Percentiles rank a stretch among this genome's conserved stretches.
phyloP scores from a whole-genome alignment of 2,329 filamentous ascomycete genomes.

The Calonectria leucothoes region DNA sequence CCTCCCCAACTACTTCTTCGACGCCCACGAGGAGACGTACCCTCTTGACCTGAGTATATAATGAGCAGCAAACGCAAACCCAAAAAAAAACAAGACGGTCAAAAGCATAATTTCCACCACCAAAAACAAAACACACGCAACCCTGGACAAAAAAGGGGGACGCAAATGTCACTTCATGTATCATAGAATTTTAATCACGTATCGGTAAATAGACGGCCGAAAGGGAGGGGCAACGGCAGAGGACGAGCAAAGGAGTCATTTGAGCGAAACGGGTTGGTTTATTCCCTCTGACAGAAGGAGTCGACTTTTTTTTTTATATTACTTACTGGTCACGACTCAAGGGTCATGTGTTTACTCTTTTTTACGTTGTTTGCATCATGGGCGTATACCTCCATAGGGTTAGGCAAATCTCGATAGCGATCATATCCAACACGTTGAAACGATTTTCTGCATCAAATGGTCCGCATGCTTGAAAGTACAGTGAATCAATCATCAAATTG shows the following conservation, averaged over 20 bases:
- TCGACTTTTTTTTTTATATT: neutral
- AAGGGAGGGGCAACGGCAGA: neutral
- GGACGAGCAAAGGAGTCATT: neutral
- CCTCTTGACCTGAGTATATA: constrained; percentile 12
- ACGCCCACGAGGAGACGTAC: constrained; percentile 24
- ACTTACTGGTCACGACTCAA: neutral
- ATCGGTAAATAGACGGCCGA: constrained; percentile 3
- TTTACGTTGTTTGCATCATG: neutral
- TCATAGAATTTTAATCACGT: constrained; percentile 8
- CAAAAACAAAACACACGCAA: neutral
- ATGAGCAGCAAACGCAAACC: neutral
- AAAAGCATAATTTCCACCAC: neutral
- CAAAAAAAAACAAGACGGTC: neutral
- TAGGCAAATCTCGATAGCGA: constrained; percentile 3
- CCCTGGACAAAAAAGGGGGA: neutral
- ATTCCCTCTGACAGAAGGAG: neutral
- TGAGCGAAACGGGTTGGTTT: neutral
- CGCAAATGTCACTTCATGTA: neutral
- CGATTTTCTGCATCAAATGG: neutral
- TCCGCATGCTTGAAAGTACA: neutral
- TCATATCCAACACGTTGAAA: constrained; percentile 7
- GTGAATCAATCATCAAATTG: neutral
- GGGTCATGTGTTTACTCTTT: neutral
- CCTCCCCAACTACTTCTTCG: constrained; percentile 24
- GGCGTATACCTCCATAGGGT: constrained; percentile 6